A percentile compares a stretch with the other conserved stretches of the same genome.
phyloP scores from a whole-genome alignment of 257 asterid genomes.

The Solanum pimpinellifolium region DNA sequence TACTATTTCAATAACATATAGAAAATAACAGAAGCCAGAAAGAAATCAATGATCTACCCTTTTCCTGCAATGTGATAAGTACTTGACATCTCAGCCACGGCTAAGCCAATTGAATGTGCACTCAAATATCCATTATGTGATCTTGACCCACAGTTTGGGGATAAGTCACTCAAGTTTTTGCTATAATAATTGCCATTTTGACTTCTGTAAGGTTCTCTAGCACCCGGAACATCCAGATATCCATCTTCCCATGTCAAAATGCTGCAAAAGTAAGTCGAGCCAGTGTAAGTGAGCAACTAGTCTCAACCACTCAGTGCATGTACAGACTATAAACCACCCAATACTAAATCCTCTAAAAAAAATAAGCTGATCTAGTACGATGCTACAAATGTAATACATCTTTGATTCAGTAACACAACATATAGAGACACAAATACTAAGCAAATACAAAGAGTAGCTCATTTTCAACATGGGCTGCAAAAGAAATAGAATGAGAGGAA shows the following conservation, averaged over 20 bases:
- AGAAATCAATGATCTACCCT: conserved; percentile 39
- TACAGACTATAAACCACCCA: not conserved
- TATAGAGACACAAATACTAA: not conserved
- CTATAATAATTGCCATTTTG: conserved; percentile 16
- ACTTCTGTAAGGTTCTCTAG: conserved; percentile 18
- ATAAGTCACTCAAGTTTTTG: conserved; percentile 18
- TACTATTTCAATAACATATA: not conserved
- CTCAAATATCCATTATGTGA: conserved; percentile 19
- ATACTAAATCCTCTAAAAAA: not conserved
- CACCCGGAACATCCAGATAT: conserved; percentile 31
- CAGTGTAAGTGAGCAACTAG: not conserved
- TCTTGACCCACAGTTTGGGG: conserved; percentile 21
- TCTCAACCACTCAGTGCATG: not conserved
- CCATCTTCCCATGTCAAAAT: conserved; percentile 87
- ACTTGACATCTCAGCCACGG: conserved; percentile 63
- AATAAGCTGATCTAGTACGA: not conserved
- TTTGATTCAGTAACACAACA: not conserved
- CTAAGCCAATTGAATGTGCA: conserved; percentile 34
- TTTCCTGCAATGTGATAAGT: conserved; percentile 47
- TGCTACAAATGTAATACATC: not conserved
- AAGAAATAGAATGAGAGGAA: not conserved
- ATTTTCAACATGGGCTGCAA: not conserved
- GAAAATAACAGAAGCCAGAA: not conserved
- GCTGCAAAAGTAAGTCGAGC: conserved; percentile 34
- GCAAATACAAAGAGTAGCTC: not conserved